A percentile compares a stretch with the other conserved stretches of the same genome.
Conservation (phyloP, 164 flowering plant species). For the grape (Vitis vinifera) region DNA sequence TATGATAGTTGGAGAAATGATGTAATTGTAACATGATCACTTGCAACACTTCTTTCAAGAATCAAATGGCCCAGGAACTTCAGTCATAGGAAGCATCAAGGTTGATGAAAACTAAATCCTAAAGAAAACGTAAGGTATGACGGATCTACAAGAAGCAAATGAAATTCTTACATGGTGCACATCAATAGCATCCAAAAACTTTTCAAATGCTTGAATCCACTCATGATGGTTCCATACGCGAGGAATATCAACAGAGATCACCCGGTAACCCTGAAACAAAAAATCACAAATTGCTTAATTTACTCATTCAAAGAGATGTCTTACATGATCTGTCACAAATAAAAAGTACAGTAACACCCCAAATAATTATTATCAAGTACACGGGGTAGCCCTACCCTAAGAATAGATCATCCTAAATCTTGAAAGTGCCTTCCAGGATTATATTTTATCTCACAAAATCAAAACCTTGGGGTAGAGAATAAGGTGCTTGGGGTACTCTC, state of each 20-base stretch:
- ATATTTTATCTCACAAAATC: too few relatives aligned
- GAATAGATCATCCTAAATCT: too few relatives aligned
- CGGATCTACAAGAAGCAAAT: neutral
- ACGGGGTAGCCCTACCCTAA: too few relatives aligned
- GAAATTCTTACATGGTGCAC: conserved; percentile 83
- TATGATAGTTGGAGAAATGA: too few relatives aligned
- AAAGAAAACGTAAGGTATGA: neutral
- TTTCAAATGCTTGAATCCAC: conserved; percentile 97
- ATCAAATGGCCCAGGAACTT: too few relatives aligned
- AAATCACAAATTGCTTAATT: neutral
- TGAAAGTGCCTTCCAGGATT: too few relatives aligned
- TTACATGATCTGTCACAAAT: neutral
- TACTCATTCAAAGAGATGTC: neutral
- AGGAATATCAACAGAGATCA: conserved; percentile 95
- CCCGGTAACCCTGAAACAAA: conserved; percentile 80
- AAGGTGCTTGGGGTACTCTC: too few relatives aligned
- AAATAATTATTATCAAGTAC: neutral
- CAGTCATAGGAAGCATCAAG: too few relatives aligned
- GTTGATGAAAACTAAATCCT: too few relatives aligned
- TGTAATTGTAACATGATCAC: too few relatives aligned
- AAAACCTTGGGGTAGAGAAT: too few relatives aligned
- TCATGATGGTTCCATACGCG: conserved; percentile 91
- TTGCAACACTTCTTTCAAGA: too few relatives aligned
- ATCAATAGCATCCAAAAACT: conserved; percentile 91
- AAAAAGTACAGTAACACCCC: neutral